Conservation (phyloP, 208 protist species). For the Crithidia bombi region DNA sequence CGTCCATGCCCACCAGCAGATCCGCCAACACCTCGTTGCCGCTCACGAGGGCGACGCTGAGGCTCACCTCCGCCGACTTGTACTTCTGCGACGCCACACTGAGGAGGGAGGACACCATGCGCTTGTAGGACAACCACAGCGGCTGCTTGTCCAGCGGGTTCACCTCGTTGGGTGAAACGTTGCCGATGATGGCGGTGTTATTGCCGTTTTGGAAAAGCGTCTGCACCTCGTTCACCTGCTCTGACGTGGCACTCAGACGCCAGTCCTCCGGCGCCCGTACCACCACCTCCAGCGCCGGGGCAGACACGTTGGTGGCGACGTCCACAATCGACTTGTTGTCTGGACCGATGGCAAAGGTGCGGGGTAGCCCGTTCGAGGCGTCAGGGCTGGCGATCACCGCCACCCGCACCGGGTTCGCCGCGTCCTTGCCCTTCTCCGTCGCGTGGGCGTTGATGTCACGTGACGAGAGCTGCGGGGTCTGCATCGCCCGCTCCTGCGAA, state of each 20-base stretch:
- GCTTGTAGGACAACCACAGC: constrained; percentile 69
- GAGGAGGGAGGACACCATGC: constrained; percentile 57
- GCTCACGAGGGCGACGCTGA: constrained; percentile 49
- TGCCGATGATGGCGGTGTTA: constrained; percentile 66
- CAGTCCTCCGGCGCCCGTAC: constrained; percentile 46
- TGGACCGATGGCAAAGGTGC: constrained; percentile 33
- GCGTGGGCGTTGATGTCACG: constrained; percentile 33
- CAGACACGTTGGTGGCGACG: constrained; percentile 18
- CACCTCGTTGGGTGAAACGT: constrained; percentile 41
- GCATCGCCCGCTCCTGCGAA: constrained; percentile 1
- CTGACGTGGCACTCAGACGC: constrained; percentile 32
- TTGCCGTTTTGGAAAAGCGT: constrained; percentile 62
- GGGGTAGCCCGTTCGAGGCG: constrained; percentile 23
- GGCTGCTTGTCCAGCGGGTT: constrained; percentile 59
- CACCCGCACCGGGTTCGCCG: constrained; percentile 40
- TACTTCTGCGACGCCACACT: constrained; percentile 54
- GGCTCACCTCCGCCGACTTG: constrained; percentile 51
- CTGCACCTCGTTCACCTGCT: constrained; percentile 47
- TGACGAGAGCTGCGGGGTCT: constrained; percentile 29
- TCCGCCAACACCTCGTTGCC: constrained; percentile 52
- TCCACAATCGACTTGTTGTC: constrained; percentile 44
- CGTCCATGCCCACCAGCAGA: constrained; percentile 31
- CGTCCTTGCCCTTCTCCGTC: constrained; percentile 30
- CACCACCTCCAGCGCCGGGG: constrained; percentile 52
- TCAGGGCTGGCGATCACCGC: constrained; percentile 35